Conservation (phyloP, 1,139 yeast species). For the Lodderomyces theae region DNA sequence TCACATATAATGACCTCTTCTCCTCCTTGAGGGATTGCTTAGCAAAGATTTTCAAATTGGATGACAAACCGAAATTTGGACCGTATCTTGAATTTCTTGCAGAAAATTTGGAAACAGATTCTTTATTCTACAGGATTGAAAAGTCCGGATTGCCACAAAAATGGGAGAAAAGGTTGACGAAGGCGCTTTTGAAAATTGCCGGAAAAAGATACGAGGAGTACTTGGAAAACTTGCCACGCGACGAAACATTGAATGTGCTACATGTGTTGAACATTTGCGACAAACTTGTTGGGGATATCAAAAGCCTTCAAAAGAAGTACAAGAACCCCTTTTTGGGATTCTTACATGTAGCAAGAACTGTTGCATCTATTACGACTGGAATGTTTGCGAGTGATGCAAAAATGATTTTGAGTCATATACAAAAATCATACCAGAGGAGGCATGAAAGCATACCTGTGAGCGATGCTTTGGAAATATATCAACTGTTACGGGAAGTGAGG, state of each 20-base stretch:
- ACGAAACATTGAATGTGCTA: constrained; percentile 51
- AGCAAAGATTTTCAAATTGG: constrained; percentile 43
- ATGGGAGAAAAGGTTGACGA: constrained; percentile 53
- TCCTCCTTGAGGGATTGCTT: constrained; percentile 46
- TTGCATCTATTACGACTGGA: constrained; percentile 55
- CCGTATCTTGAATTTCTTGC: constrained; percentile 52
- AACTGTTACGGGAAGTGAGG: constrained; percentile 53
- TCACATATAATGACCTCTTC: constrained; percentile 49
- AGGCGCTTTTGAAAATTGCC: constrained; percentile 49
- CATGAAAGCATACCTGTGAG: constrained; percentile 47
- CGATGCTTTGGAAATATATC: constrained; percentile 63
- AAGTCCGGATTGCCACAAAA: constrained; percentile 41
- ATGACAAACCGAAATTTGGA: constrained; percentile 60
- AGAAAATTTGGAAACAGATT: constrained; percentile 50
- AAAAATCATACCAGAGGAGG: constrained; percentile 37
- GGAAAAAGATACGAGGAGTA: constrained; percentile 60
- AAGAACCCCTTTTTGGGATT: constrained; percentile 60
- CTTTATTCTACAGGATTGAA: constrained; percentile 35
- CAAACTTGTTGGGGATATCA: constrained; percentile 49
- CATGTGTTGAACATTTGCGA: constrained; percentile 65
- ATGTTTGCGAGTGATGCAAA: constrained; percentile 65
- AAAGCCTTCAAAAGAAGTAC: constrained; percentile 57
- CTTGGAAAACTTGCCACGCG: constrained; percentile 57
- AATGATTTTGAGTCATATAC: constrained; percentile 58
- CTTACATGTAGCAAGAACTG: constrained; percentile 52